Evolutionary conservation across 495 filamentous ascomycete genomes (phyloP).

Genomic region (Penicillium argentinense): DNA sequence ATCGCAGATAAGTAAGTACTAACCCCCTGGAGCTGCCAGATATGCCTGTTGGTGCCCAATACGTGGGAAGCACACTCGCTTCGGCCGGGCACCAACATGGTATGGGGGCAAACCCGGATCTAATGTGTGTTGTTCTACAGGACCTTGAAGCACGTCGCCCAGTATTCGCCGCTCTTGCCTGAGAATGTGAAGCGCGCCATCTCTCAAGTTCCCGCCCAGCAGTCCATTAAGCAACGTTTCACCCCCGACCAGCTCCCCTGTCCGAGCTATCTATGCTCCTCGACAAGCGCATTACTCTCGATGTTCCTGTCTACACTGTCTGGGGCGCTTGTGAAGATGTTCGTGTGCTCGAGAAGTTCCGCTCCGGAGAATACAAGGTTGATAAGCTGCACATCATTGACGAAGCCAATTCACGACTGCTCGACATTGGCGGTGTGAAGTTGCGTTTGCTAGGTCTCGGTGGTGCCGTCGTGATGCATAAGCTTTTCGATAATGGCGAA

Average conservation of each 20-base stretch:
- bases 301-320: constrained; percentile 96
- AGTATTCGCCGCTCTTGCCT: constrained; percentile 93
- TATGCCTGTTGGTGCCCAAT: not conserved
- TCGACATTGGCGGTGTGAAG: constrained; percentile 95
- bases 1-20: constrained; percentile 94
- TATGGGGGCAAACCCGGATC: constrained; percentile 7
- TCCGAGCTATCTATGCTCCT: constrained; percentile 94
- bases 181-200: constrained; percentile 87
- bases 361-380: constrained; percentile 97
- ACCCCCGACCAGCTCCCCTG: constrained; percentile 77
- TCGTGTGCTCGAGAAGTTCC: constrained; percentile 94
- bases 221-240: constrained; percentile 79
- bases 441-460: constrained; percentile 91
- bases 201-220: constrained; percentile 58
- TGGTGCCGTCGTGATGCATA: constrained; percentile 99
- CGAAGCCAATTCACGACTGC: constrained; percentile 89
- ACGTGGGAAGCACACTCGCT: not conserved
- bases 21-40: constrained; percentile 1
- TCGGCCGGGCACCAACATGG: constrained; percentile 3
- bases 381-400: constrained; percentile 98
- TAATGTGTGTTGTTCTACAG: constrained; percentile 46
- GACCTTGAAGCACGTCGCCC: constrained; percentile 95
- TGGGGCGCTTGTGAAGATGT: constrained; percentile 99
- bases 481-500: constrained; percentile 98
- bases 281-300: constrained; percentile 80